phyloP scores from a whole-genome alignment of 2,329 filamentous ascomycete species.

The Trichoderma breve region DNA sequence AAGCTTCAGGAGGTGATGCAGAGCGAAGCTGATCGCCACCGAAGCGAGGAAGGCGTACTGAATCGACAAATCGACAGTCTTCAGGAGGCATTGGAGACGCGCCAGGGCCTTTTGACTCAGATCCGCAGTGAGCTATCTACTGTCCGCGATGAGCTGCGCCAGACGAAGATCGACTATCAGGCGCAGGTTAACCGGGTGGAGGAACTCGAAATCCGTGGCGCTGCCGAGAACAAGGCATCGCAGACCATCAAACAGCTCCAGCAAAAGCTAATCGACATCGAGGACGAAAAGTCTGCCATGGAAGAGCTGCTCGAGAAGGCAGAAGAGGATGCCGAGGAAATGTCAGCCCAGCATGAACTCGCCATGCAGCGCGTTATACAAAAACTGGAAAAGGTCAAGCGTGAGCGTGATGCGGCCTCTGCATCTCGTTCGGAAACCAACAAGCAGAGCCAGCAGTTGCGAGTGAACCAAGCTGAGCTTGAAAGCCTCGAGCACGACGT shows the following conservation, averaged over 20 bases:
- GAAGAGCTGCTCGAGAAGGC: constrained; percentile 59
- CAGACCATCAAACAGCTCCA: constrained; percentile 49
- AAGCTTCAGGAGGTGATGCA: constrained; percentile 66
- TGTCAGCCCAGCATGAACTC: constrained; percentile 43
- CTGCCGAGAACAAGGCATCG: constrained; percentile 46
- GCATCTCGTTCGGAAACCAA: constrained; percentile 40
- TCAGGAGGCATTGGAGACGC: constrained; percentile 66
- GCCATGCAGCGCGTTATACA: constrained; percentile 44
- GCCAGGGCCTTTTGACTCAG: constrained; percentile 63
- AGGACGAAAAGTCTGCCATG: constrained; percentile 43
- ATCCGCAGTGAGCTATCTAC: constrained; percentile 64
- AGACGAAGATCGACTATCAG: constrained; percentile 62
- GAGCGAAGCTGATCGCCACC: constrained; percentile 69
- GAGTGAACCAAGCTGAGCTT: constrained; percentile 60
- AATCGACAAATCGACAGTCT: constrained; percentile 72
- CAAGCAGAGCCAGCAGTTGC: constrained; percentile 59
- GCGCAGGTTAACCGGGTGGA: constrained; percentile 68
- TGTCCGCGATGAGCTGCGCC: constrained; percentile 67
- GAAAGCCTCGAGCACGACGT: constrained; percentile 73
- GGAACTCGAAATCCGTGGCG: constrained; percentile 60
- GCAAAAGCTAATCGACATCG: constrained; percentile 53
- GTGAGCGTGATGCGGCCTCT: constrained; percentile 42
- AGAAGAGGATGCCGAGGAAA: constrained; percentile 50
- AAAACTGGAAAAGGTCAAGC: constrained; percentile 51
- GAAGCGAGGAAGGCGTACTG: constrained; percentile 67